Evolutionary conservation across 495 filamentous ascomycete genomes (phyloP).

Genomic region (Ramalina intermedia): DNA sequence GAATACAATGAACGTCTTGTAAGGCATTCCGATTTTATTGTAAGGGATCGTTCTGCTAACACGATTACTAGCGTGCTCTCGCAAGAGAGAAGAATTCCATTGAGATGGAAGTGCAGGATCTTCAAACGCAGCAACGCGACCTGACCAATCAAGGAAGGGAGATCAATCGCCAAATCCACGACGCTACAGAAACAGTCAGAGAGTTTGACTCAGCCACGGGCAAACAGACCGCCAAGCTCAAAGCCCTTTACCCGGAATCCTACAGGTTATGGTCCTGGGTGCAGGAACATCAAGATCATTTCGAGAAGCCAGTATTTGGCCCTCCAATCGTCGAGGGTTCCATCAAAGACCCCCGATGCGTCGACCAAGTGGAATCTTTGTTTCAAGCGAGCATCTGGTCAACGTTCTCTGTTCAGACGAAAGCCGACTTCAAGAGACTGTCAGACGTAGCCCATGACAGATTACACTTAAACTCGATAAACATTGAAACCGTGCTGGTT

Average conservation of each 20-base stretch:
- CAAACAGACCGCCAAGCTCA: slow-evolving; percentile 52
- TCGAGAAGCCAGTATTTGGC: slow-evolving; percentile 71
- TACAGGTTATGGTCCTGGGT: slow-evolving; percentile 67
- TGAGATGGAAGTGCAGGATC: slow-evolving; percentile 6
- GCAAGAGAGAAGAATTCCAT: too few relatives aligned
- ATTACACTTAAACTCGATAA: slow-evolving; percentile 29
- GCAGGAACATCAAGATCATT: slow-evolving; percentile 49
- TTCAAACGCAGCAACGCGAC: slow-evolving; percentile 24
- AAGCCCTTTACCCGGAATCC: slow-evolving; percentile 42
- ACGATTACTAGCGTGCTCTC: too few relatives aligned
- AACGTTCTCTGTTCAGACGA: slow-evolving; percentile 62
- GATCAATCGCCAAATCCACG: slow-evolving; percentile 16
- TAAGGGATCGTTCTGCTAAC: slow-evolving; percentile 2
- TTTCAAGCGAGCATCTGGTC: slow-evolving; percentile 48
- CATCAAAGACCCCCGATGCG: slow-evolving; percentile 59
- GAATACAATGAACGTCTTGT: slow-evolving; percentile 35
- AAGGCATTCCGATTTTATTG: slow-evolving; percentile 7
- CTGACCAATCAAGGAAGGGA: slow-evolving; percentile 6
- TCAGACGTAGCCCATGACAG: slow-evolving; percentile 33
- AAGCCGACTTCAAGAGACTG: slow-evolving; percentile 58
- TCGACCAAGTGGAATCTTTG: slow-evolving; percentile 58
- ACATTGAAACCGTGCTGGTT: slow-evolving; percentile 38
- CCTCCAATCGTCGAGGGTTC: slow-evolving; percentile 74
- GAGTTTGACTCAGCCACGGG: slow-evolving; percentile 62
- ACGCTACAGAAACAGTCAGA: slow-evolving; percentile 34